phyloP scores from a whole-genome alignment of 192 early-diverging fungal genomes.

The Funneliformis geosporum region DNA sequence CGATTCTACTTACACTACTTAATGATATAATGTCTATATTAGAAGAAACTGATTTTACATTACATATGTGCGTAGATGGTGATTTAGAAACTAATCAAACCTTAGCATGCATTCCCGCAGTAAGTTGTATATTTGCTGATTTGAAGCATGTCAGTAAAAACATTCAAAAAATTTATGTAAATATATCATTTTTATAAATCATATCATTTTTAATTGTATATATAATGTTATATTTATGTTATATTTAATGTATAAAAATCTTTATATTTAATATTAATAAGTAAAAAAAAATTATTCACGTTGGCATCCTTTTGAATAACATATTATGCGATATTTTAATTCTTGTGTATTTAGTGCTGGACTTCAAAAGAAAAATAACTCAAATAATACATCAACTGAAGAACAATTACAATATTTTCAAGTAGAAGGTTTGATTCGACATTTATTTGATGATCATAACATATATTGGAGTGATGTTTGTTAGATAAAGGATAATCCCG shows the following conservation, averaged over 20 bases:
- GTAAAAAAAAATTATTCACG: not conserved
- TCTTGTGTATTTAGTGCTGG: not conserved
- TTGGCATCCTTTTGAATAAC: not conserved
- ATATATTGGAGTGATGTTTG: not conserved
- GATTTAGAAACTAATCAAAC: not conserved
- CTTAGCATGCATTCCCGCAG: not conserved
- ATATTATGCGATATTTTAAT: not conserved
- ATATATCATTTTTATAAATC: not conserved
- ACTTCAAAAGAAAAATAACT: not conserved
- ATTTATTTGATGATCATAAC: not conserved
- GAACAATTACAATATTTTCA: not conserved
- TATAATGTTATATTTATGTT: no score
- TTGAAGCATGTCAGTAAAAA: not conserved
- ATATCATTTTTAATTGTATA: not conserved
- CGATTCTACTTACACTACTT: not conserved
- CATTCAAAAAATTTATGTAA: not conserved
- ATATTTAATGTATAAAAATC: not conserved
- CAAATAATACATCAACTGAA: not conserved
- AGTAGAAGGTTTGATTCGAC: not conserved
- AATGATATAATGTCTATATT: not conserved
- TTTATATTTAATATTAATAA: constrained; percentile 3
- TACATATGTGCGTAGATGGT: not conserved
- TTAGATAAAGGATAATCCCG: not conserved
- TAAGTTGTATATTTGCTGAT: not conserved
- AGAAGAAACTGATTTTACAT: not conserved